Base-by-base conservation (phyloP, 805 yeast genomes). In the Candida arabinofermentans region DNA sequence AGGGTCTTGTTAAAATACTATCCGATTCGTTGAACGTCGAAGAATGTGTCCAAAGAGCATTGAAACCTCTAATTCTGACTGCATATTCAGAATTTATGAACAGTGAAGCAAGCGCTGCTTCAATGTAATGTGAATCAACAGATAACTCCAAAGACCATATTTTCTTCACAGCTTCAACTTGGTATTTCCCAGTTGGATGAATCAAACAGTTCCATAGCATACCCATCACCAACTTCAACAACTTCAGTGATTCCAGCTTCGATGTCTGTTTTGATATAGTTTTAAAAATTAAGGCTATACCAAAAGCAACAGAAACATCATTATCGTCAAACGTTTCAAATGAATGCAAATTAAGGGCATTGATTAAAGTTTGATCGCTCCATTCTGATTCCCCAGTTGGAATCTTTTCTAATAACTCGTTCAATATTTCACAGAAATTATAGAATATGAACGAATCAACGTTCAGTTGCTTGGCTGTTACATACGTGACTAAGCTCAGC, bases 1-100 rank as follows among this genome's bases (percentile, higher is more conserved):
- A 58, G 0, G 96, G 93, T 47, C 82, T 70, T 6, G 72, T 64
- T 10, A 88, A 60, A 7, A 83, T 62, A 2, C 59, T 48, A 38
- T 72, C 81, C 0, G 63, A 39, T 27, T 79, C 86, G 34, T 71
- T 74, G 29, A 63, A 55, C n/a, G 69, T 60, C 8, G 62, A 46
- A 0, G 91, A 73, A 51, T 86, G 91, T 3, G 71, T 70, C 97
- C 97, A 91, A 5, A 90, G 57, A 8, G 77, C 71, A 38, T 78
- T 71, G 48, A 87, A 74, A 0, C 85, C 83, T 14, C 67, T 59
- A 1, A 83, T 60, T 44, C 79, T 68, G 14, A 69, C 62, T 17
- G 71, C 62, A 27, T 55, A 57, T 6, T 62, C 54, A 1, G 68
- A 58, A 4, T 70, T 56, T 12, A 81, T 54, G 24, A 86, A 70